Percentiles rank a stretch among this genome's conserved stretches.
phyloP scores from a whole-genome alignment of 768 basidiomycete genomes.

The Termitomyces bulborhizus region DNA sequence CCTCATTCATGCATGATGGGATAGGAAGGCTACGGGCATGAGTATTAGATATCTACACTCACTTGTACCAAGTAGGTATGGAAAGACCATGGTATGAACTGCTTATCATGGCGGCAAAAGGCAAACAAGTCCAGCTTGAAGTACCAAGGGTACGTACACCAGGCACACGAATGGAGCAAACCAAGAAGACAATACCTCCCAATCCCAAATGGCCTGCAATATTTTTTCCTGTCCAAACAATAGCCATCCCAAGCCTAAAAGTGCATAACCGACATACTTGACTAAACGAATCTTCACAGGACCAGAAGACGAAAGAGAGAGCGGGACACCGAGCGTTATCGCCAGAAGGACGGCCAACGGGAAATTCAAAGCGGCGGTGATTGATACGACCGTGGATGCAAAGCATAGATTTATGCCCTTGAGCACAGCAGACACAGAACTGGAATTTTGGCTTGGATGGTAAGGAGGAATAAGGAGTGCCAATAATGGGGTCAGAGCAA shows the following conservation, averaged over 20 bases:
- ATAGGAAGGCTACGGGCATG: background rate
- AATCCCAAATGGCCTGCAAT: constrained; percentile 57
- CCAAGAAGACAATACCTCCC: constrained; percentile 79
- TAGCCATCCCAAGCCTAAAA: constrained; percentile 58
- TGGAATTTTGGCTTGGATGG: constrained; percentile 18
- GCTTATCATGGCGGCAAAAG: constrained; percentile 26
- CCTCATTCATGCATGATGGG: background rate
- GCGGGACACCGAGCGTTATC: constrained; percentile 56
- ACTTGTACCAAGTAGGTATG: background rate
- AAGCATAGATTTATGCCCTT: constrained; percentile 76
- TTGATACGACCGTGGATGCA: constrained; percentile 79
- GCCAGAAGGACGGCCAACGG: constrained; percentile 76
- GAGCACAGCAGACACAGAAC: constrained; percentile 44
- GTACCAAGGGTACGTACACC: constrained; percentile 68
- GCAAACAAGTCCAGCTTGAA: constrained; percentile 64
- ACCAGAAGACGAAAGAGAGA: constrained; percentile 37
- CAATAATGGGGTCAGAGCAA: constrained; percentile 26
- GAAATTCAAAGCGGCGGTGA: constrained; percentile 87
- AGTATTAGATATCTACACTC: background rate
- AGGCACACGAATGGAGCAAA: constrained; percentile 77
- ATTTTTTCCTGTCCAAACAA: constrained; percentile 38
- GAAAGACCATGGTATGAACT: background rate
- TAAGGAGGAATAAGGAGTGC: constrained; percentile 22
- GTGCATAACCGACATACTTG: constrained; percentile 33
- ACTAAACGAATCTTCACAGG: constrained; percentile 17